phyloP scores from a whole-genome alignment of 306 rosid genomes.

The Cicer bijugum region DNA sequence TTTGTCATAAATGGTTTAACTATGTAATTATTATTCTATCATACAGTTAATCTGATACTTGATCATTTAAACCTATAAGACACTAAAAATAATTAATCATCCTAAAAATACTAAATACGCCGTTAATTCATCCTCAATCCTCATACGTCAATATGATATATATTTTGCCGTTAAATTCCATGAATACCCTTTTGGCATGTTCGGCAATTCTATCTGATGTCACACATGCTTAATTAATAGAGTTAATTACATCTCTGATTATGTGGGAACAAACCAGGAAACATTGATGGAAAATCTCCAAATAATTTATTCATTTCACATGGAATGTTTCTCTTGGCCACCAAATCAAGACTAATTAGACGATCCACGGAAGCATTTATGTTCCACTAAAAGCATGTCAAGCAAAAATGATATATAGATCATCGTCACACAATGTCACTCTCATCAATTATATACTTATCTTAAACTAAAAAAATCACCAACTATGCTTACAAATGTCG shows the following conservation, averaged over 20 bases:
- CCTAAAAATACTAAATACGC: too few species aligned
- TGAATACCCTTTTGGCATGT: neutral
- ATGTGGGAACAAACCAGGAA: slow-evolving; percentile 34
- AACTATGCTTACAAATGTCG: neutral
- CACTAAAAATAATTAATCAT: too few species aligned
- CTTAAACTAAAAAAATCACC: neutral
- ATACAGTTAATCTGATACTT: too few species aligned
- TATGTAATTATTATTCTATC: too few species aligned
- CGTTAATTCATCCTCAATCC: too few species aligned
- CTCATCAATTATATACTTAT: neutral
- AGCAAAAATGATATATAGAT: neutral
- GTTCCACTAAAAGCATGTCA: slow-evolving; percentile 18
- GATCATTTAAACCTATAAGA: too few species aligned
- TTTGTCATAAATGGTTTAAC: too few species aligned
- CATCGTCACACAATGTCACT: slow-evolving; percentile 16
- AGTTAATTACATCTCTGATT: slow-evolving; percentile 20
- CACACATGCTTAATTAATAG: slow-evolving; percentile 1
- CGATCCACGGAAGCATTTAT: neutral
- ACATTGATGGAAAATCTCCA: slow-evolving; percentile 21
- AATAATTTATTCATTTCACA: slow-evolving; percentile 50
- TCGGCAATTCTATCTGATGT: slow-evolving; percentile 18
- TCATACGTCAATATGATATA: too few species aligned
- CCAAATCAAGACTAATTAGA: slow-evolving; percentile 2
- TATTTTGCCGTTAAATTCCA: too few species aligned
- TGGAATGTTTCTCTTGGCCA: slow-evolving; percentile 46